A percentile compares a stretch with the other conserved stretches of the same genome.
Evolutionary conservation across 1,284 basidiomycete genomes (phyloP).

Genomic region (Ustilago lituana): DNA sequence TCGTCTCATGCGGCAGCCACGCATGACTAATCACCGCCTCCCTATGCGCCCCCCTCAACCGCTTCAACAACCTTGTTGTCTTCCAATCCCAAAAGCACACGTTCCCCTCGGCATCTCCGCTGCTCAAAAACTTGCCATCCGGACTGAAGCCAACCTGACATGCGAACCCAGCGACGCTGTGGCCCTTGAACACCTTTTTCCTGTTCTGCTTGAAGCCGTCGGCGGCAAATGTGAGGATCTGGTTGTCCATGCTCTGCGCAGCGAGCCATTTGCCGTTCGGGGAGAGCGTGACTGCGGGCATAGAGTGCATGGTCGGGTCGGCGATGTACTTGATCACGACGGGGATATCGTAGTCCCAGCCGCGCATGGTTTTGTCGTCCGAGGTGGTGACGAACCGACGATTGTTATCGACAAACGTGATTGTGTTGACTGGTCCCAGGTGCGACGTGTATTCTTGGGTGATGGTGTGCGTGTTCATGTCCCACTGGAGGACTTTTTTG

Average conservation of each 20-base stretch:
- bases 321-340: constrained; percentile 99
- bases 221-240: constrained; percentile 94
- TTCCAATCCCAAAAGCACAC: constrained; percentile 99
- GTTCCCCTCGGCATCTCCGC: constrained; percentile 92
- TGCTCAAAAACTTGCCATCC: constrained; percentile 96
- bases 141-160: constrained; percentile 96
- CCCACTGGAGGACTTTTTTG: constrained; percentile 99
- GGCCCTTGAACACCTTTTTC: constrained; percentile 97
- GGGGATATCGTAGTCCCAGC: constrained; percentile 89
- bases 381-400: constrained; percentile 96
- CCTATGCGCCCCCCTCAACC: constrained; percentile 81
- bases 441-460: constrained; percentile 99
- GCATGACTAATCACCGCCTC: constrained; percentile 96
- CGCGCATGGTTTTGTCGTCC: constrained; percentile 98
- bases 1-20: constrained; percentile 95
- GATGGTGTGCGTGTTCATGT: constrained; percentile 90
- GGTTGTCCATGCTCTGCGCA: constrained; percentile 96
- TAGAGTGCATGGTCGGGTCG: constrained; percentile 99
- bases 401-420: constrained; percentile 96
- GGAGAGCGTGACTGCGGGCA: constrained; percentile 95
- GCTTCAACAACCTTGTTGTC: constrained; percentile 86
- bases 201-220: constrained; percentile 95
- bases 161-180: constrained; percentile 94
- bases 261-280: constrained; percentile 96
- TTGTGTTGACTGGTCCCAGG: constrained; percentile 95